phyloP scores from a whole-genome alignment of 371 early-diverging fungal genomes.

The Cladochytrium tenue region DNA sequence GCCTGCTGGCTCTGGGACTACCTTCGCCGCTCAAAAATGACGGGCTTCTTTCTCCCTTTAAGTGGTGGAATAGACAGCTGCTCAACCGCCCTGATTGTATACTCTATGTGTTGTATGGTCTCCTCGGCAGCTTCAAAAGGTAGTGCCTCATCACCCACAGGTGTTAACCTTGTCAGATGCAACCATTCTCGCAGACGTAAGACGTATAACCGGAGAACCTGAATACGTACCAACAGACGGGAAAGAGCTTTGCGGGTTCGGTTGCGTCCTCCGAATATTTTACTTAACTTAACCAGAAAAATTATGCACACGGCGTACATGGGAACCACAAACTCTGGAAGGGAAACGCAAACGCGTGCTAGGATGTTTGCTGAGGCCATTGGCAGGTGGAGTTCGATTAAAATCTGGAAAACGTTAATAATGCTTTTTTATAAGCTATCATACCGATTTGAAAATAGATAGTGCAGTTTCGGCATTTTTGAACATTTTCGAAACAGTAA shows the following conservation, averaged over 20 bases:
- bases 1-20: constrained; percentile 99
- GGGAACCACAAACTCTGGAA: constrained; percentile 88
- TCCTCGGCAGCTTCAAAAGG: constrained; percentile 66
- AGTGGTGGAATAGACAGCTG: constrained; percentile 98
- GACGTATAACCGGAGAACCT: constrained; percentile 47
- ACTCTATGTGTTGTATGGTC: constrained; percentile 92
- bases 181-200: constrained; percentile 47
- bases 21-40: constrained; percentile 81
- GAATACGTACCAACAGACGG: constrained; percentile 77
- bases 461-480: constrained; percentile 74
- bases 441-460: constrained; percentile 87
- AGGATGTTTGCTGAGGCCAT: constrained; percentile 76
- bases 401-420: no score
- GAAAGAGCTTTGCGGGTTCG: constrained; percentile 75
- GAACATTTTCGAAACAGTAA: constrained; percentile 73
- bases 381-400: constrained; percentile 57
- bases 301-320: constrained; percentile 95
- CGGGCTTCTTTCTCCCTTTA: constrained; percentile 93
- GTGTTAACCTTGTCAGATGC: constrained; percentile 41
- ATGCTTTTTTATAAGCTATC: constrained; percentile 69
- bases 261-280: not conserved
- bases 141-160: constrained; percentile 30
- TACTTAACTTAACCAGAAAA: constrained; percentile 38
- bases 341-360: constrained; percentile 83
- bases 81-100: constrained; percentile 88